These are phyloP conservation scores for Alternaria gansuensis DNA, from an alignment of 2,329 filamentous ascomycete species.

Conservation along the genomic window DNA sequence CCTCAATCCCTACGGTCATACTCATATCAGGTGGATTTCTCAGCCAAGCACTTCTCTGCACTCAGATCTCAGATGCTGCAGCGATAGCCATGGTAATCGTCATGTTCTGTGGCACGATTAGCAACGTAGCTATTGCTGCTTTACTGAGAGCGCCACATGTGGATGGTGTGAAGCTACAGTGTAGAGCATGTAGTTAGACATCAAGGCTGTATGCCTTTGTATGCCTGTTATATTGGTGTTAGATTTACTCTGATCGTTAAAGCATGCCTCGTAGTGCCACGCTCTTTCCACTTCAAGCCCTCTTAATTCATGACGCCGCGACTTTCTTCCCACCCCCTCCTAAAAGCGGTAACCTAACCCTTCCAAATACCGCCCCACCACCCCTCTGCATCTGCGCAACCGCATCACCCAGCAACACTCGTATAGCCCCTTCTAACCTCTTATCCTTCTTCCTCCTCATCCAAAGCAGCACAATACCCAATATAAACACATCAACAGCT, in stretches of 20 bases:
- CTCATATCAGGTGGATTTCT: background rate
- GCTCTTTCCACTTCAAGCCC: background rate
- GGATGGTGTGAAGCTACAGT: background rate
- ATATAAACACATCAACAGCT: conserved; percentile 72
- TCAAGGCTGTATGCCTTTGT: too few relatives aligned
- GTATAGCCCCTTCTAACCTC: conserved; percentile 76
- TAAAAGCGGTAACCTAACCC: conserved; percentile 37
- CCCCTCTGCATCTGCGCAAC: conserved; percentile 52
- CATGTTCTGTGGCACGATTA: background rate
- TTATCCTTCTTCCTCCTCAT: conserved; percentile 75
- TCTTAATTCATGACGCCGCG: background rate
- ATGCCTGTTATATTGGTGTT: background rate
- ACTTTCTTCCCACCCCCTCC: conserved; percentile 27
- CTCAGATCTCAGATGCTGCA: background rate
- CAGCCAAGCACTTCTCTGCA: background rate
- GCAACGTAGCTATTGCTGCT: background rate
- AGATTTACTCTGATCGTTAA: background rate
- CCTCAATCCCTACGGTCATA: background rate
- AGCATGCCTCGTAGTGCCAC: background rate
- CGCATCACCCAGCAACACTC: conserved; percentile 66
- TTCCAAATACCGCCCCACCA: conserved; percentile 38
- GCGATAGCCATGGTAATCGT: background rate
- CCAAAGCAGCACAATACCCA: conserved; percentile 74
- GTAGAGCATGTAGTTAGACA: background rate
- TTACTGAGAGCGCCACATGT: background rate